Evolutionary conservation across 108 stramenopile genomes (phyloP), one percentile per base, ranked within the genome.

Genomic region (Nitzschia palea): DNA sequence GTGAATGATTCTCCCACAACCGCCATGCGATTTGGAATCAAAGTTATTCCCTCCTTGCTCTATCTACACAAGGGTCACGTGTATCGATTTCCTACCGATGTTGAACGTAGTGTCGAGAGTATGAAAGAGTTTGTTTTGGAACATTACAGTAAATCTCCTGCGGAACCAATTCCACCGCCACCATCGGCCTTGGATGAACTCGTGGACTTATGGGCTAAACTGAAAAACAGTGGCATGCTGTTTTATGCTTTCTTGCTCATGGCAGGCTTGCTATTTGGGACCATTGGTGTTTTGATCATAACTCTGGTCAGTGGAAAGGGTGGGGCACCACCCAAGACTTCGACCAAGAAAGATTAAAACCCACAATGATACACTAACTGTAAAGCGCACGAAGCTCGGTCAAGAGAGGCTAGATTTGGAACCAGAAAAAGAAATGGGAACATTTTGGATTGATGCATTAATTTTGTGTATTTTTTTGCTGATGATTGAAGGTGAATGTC

Each of bases 61-160:
- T 85, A 82, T 57, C 66, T 89, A 65, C 80, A 80, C 59, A 73
- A 83, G 55, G 67, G 78, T 6, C 73, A 78, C 28, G 42, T 85
- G 57, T 89, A 79, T 67, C 34, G 40, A 18, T 89, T 85, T 55
- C 43, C 47, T 29, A 20, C 36, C 14, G 40, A 60, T 29, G 45
- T 26, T 0, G 42, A 53, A 67, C 29, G 65, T 61, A 54, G 47
- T 23, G 18, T 53, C 14, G 58, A 61, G 5, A 53, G 54, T 36
- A 18, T 77, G 22, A 77, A 66, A 35, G 57, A 57, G 14, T 77
- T 75, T 62, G 61, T 77, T 33, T 40, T 70, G 58, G 42, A 55
- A 2, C 44, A 40, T 15, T 66, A 50, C 58, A 4, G 28, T 12
- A 0, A 44, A n/a, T 55, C 43, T 27, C 42, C 42, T 4, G 65